Percentiles rank a stretch among this genome's conserved stretches.
Conservation (phyloP, 257 asterid species). For the Nicotiana attenuata region DNA sequence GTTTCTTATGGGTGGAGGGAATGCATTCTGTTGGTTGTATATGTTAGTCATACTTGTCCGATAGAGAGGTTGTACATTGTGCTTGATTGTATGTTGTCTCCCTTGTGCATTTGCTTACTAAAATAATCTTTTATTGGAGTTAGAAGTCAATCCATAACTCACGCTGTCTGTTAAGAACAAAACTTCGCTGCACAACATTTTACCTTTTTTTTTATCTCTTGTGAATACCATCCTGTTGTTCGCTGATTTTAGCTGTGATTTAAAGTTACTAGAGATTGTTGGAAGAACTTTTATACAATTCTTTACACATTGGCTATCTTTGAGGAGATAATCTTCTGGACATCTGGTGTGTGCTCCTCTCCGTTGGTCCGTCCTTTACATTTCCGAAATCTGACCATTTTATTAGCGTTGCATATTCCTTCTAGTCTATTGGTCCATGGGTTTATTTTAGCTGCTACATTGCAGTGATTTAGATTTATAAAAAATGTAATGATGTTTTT, state of each 20-base stretch:
- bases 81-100: background rate
- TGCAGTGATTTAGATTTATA: background rate
- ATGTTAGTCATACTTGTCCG: background rate
- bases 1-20: background rate
- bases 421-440: background rate
- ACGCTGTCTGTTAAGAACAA: background rate
- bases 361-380: background rate
- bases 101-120: background rate
- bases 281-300: background rate
- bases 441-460: background rate
- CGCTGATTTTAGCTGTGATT: background rate
- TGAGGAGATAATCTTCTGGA: background rate
- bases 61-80: background rate
- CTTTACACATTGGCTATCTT: background rate
- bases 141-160: background rate
- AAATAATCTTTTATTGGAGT: background rate
- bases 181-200: background rate
- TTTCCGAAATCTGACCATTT: background rate
- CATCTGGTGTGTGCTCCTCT: background rate
- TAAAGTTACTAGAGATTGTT: background rate
- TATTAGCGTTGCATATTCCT: background rate
- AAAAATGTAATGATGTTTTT: background rate
- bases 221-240: background rate
- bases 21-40: background rate
- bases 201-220: background rate